Conservation (phyloP, 768 basidiomycete species). For the Kondoa subrosea region DNA sequence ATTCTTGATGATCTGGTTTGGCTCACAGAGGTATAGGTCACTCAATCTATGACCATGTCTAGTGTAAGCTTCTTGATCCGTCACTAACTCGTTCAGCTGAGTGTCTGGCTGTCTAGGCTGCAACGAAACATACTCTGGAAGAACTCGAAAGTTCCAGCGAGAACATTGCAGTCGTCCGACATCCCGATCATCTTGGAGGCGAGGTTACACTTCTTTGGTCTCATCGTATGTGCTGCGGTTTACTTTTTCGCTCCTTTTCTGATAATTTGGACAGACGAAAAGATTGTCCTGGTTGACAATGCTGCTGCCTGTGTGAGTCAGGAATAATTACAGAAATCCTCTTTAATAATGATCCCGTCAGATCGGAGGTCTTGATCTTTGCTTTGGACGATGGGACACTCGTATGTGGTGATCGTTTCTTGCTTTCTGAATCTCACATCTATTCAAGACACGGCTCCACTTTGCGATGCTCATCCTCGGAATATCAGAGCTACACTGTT, state of each 20-base stretch:
- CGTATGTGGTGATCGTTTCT: no score
- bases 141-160: constrained; percentile 65
- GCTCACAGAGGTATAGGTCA: constrained; percentile 87
- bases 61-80: no score
- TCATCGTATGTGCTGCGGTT: constrained; percentile 38
- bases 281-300: constrained; percentile 75
- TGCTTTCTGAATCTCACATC: constrained; percentile 42
- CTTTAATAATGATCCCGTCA: not conserved
- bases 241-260: no score
- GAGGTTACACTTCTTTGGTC: constrained; percentile 42
- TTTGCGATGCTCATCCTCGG: constrained; percentile 82
- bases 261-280: constrained; percentile 42
- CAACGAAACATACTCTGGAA: constrained; percentile 51
- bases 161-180: constrained; percentile 75
- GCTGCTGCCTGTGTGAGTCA: constrained; percentile 44
- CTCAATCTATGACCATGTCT: constrained; percentile 76
- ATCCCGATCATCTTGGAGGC: constrained; percentile 52
- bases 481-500: constrained; percentile 66
- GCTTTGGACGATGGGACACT: constrained; percentile 95
- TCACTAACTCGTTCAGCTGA: no score
- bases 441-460: constrained; percentile 41
- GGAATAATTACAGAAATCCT: not conserved
- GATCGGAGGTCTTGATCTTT: constrained; percentile 86
- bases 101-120: constrained; percentile 23
- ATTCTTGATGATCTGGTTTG: constrained; percentile 66